Evolutionary conservation across 192 early-diverging fungal species (phyloP), one percentile per base, ranked within the genome.

Genomic region (Polychytrium aggregatum): DNA sequence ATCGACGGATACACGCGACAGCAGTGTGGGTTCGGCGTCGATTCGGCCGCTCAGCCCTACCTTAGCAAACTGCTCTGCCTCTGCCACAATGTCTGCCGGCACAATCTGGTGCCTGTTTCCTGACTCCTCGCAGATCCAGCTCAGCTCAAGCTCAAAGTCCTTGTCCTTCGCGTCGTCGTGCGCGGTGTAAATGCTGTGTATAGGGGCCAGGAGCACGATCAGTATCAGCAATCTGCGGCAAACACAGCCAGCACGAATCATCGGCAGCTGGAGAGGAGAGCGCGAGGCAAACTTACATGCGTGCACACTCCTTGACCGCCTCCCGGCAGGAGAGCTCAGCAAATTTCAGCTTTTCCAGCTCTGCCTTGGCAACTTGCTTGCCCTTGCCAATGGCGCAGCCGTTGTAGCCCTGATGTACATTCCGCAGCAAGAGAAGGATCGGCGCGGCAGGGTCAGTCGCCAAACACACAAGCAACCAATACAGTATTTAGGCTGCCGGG

Each of bases 111-210:
- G 93, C 38, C 78, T 60, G 9, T 71, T 72, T 18, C 76, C 78
- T 21, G 88, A 84, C 48, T 90, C 86, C 22, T 70, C 79, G 50
- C 85, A 88, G 44, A 98, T 72, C 95, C 95, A 98, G 65, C 83
- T 92, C 48, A 97, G 68, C 65, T 98, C 95, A 21, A 98, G 79
- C 68, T 98, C 92, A 82, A 95, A 98, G 49, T 91, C 87, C 72
- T 97, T 97, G 70, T 98, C 95, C 66, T 98, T 98, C 43, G 86
- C 79, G 27, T 95, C 90, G 61, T 97, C 96, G 56, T 97, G 91
- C 34, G 86, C 87, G 31, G 82, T 71, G 62, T 98, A 85, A 48
- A 98, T 92, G 51, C 87, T 90, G 65, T 11, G 0, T 24, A 20
- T n/a, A 28, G 16, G 9, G 40, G 6, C 1, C 30, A 37, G 17